Evolutionary conservation across 148 eudicot genomes (phyloP), one percentile per base, ranked within the genome.

Genomic region (Heliosperma pusillum): DNA sequence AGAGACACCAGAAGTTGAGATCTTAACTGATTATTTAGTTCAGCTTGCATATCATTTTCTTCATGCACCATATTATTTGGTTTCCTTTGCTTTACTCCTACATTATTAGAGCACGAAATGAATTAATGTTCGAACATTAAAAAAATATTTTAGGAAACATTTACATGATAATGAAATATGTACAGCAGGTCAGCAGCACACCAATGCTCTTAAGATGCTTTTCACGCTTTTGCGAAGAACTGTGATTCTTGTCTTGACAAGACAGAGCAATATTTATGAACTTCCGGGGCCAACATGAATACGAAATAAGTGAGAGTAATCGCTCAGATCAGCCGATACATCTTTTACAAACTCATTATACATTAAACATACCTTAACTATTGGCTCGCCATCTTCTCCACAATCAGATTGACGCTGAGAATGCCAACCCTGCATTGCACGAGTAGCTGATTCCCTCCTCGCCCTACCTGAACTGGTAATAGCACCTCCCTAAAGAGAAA

Each of bases 391-490:
- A 69, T 78, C 88, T 83, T 93, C 97, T 74, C 96, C 91, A 78
- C 70, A 70, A 27, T 85, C 88, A 79, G 68, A 79, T 70, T 87
- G 88, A 60, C 97, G 88, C 68, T 90, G 98, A 74, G 73, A 83
- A 79, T 93, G 98, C 96, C 98, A 90, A 60, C 98, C 94, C 84
- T 93, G 97, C 97, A 91, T 93, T 42, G 98, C 98, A 82, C 98
- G 98, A 75, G 98, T 86, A 71, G 98, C 97, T 78, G 98, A 85
- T 79, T 91, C 98, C 78, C 98, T 91, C 77, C 91, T 80, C 59
- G 84, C 91, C 87, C 97, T 87, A 56, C 93, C 97, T 42, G 98
- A 84, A 64, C 90, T 85, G 97, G 74, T 74, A 61, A 61, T 69
- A 24, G 84, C 87, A 87, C 82, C 87, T 63, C 85, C 87, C 97